Base-by-base conservation (phyloP, 805 yeast species). In the Yarrowia divulgata region DNA sequence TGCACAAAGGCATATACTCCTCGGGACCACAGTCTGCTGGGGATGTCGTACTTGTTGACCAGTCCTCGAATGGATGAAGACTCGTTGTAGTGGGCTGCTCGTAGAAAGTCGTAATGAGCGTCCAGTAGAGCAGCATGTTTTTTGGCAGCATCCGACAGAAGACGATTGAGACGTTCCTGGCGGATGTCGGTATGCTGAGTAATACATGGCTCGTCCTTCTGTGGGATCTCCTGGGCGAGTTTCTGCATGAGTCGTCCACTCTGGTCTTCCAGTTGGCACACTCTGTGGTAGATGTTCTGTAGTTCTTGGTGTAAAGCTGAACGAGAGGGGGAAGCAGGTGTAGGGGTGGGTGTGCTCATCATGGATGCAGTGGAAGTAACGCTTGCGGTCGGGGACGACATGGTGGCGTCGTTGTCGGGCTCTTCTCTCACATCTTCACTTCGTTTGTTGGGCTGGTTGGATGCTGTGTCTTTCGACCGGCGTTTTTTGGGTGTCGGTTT, bases 201-300 rank as follows among this genome's bases (percentile, higher is more conserved):
- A 19, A 42, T 48, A n/a, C 34, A n/a, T 5, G 37, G 19, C 18
- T 40, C 68, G 29, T 23, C 57, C 42, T 57, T 23, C 19, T 45
- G 67, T 14, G 55, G 35, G 16, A 48, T 63, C 48, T 63, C 57
- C 57, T 63, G 55, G n/a, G 48, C 48, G 29, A 39, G 46, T 32
- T 63, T 49, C 57, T 63, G 55, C 68, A 63, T 37, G 13, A 39
- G 39, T 5, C 57, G 43, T 6, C 46, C 55, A 39, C 68, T 48
- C 57, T 63, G 55, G 39, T 63, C 68, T 37, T 63, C 68, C 48
- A 63, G 57, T 39, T 63, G 68, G 48, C 68, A 63, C 12, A 63
- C 57, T 19, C 57, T 23, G 13, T 63, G 68, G 48, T 63, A 63
- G 48, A 63, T 63, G 57, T 43, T 29, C n/a, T 63, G 68, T 12